These are phyloP conservation scores for Erythrophleum fordii DNA, from an alignment of 306 rosid species.

Conservation along the genomic window DNA sequence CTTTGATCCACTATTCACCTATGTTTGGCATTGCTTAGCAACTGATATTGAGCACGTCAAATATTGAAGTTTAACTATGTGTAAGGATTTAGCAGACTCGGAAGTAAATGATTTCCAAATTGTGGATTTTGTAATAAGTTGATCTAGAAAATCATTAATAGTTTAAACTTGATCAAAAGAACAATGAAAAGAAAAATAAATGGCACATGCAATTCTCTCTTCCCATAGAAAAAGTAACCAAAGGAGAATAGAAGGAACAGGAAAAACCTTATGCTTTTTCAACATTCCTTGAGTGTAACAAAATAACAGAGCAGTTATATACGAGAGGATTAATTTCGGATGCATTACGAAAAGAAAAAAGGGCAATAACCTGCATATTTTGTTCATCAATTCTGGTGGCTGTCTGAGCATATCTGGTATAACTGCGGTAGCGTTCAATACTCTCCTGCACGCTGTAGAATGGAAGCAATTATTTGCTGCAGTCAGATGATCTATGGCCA, in stretches of 20 bases:
- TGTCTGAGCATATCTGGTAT: conserved; percentile 39
- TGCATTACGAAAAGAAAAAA: background rate
- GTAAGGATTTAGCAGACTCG: no score
- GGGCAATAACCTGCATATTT: conserved; percentile 47
- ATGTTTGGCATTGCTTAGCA: no score
- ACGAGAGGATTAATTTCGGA: background rate
- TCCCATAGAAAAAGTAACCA: no score
- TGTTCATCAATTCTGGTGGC: conserved; percentile 37
- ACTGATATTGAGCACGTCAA: no score
- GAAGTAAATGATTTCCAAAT: no score
- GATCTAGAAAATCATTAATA: no score
- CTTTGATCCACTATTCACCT: no score
- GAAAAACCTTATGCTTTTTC: background rate
- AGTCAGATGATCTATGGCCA: background rate
- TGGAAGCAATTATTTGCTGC: background rate
- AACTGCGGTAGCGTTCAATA: conserved; percentile 56
- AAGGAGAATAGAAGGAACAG: background rate
- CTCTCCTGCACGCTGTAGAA: conserved; percentile 52
- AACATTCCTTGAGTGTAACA: background rate
- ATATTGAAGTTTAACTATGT: no score
- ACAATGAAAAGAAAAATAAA: no score
- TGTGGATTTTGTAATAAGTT: no score
- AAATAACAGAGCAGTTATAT: background rate
- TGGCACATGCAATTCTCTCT: no score
- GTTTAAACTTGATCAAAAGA: no score